Base-by-base conservation (phyloP, 169 alveolate species). In the Cryptosporidium xiaoi region DNA sequence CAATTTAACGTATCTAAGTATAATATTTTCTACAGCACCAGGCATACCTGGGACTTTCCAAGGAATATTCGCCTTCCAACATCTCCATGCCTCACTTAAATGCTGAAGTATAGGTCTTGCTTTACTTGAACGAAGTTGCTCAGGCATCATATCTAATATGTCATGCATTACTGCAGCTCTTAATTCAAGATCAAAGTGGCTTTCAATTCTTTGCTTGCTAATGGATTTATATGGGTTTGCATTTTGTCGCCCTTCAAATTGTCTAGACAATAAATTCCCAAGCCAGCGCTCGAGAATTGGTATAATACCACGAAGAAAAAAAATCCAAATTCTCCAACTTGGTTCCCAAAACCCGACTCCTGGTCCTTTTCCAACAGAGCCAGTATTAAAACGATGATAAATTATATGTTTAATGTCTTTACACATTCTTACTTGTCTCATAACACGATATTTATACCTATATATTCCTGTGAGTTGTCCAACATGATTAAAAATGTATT, bases 291-390 rank as follows among this genome's bases (percentile, higher is more conserved):
- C 99, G 56, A 99, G 94, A 77, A 99, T 92, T 2, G 99, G 99
- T 82, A 98, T 95, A 13, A 99, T 97, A 92, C 99, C 98, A 96
- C 98, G 91, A 94, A 95, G 92, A 96, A 99, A 96, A 94, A 98
- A 99, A 60, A 98, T 94, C 99, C 99, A 99, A 40, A 99, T 99
- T 66, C 99, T 96, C 99, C 99, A 99, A 66, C 98, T 97, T 0
- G 99, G 98, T 82, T 94, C 99, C 99, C 99, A 99, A 90, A 99
- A 97, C 3, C 99, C 99, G 65, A 98, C 97, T 55, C 99, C 99
- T 15, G 99, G 99, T 2, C 99, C 99, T 92, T 99, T 98, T n/a
- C 99, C 99, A 24, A 99, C 99, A 4, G 99, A 99, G 0, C 99
- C 99, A 5, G 99, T 98, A 90, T 99, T 98, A 91, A 99, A 99